Evolutionary conservation across 495 filamentous ascomycete species (phyloP), one percentile per base, ranked within the genome.

Genomic region (Immersiella caudata): DNA sequence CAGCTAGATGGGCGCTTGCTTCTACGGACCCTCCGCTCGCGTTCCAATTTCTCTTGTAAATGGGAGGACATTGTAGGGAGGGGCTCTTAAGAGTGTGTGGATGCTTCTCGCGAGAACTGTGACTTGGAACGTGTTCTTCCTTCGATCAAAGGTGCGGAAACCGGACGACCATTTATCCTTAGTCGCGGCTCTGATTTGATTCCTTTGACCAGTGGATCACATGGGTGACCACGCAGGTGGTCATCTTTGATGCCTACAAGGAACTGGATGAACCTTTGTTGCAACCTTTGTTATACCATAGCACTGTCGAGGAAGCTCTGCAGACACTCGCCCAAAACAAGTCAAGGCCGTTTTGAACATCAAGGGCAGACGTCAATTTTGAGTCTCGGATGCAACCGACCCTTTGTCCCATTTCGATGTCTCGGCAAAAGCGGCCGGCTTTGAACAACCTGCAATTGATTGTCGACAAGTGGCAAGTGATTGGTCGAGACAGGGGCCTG

Each of bases 31-130:
- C 77, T 82, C 36, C 83, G 80, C 68, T 84, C 81, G 8, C 79
- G 76, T 62, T 82, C 78, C 66, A 87, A 68, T 62, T 77, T 76
- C 66, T 87, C 83, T 46, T 84, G 85, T 9, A 87, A 75, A 49
- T 84, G 73, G 25, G 72, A 78, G 6, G 83, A 84, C 40, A 78
- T 73, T n/a, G 76, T 65, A 11, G 73, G 67, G 7, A 76, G 67
- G 26, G 73, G 40, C 50, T 70, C 74, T 14, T 62, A 51, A 16
- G 72, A 62, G 46, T 75, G 75, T 40, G 75, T 66, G 29, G 71
- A 70, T 27, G 71, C 60, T 46, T 79, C 77, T 56, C 75, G 70
- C 0, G 79, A 77, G 27, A 78, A 60, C 57, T 68, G 75, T 6
- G 75, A 76, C 58, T 63, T 67, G n/a, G n/a, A n/a, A n/a, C n/a